phyloP scores from a whole-genome alignment of 1,139 yeast genomes.

The Blastobotrys elegans region DNA sequence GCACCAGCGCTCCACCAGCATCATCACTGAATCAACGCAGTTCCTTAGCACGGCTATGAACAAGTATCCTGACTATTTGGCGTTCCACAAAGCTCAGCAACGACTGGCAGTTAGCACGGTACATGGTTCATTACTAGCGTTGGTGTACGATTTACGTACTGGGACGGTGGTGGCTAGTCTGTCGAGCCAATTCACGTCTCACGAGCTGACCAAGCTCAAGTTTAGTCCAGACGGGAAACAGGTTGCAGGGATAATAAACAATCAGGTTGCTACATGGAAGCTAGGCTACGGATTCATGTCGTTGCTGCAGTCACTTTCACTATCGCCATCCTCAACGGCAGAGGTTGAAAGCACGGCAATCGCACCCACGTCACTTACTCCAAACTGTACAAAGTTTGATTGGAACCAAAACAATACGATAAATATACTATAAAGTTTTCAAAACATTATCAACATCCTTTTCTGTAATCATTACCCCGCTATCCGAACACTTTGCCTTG shows the following conservation, averaged over 20 bases:
- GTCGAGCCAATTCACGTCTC: constrained; percentile 7
- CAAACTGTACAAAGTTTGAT: not conserved
- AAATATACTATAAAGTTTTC: constrained; percentile 25
- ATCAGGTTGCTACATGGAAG: constrained; percentile 17
- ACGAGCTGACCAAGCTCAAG: constrained; percentile 12
- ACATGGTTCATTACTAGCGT: constrained; percentile 18
- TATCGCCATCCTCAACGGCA: not conserved
- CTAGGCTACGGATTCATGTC: constrained; percentile 20
- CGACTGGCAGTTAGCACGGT: constrained; percentile 24
- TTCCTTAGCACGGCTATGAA: constrained; percentile 22
- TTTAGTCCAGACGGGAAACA: constrained; percentile 28
- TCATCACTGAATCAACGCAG: constrained; percentile 25
- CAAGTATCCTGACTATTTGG: constrained; percentile 21
- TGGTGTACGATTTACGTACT: constrained; percentile 27
- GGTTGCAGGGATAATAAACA: constrained; percentile 20
- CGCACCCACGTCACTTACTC: not conserved
- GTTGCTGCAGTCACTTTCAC: constrained; percentile 15
- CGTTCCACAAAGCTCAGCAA: constrained; percentile 28
- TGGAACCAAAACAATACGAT: constrained; percentile 7
- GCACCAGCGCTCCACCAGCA: constrained; percentile 21
- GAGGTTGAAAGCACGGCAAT: constrained; percentile 1
- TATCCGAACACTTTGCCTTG: constrained; percentile 94
- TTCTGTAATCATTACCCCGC: constrained; percentile 80
- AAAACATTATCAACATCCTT: constrained; percentile 68
- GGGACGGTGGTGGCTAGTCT: constrained; percentile 24